Base-by-base conservation (phyloP, 805 yeast species). In the Spathaspora passalidarum region DNA sequence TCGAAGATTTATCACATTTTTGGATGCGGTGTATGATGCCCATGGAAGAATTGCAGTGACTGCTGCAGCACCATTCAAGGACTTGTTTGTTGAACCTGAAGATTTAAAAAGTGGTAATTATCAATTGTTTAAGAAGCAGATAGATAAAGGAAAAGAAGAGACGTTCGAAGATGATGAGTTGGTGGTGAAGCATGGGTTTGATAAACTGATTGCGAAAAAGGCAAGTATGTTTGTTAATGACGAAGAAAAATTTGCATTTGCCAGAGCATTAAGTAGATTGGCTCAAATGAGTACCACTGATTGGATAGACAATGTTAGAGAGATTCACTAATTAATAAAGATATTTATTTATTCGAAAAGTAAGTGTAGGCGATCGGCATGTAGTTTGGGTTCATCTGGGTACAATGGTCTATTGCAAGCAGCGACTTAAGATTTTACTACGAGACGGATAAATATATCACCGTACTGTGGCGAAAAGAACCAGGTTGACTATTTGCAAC, bases 161-260 rank as follows among this genome's bases (percentile, higher is more conserved):
- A 67, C 69, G 5, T 70, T 67, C 40, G 80, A 76, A 48, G 65
- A 79, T 46, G 88, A 82, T 55, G 82, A 79, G 19, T 65, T 87
- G 62, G 87, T 86, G 18, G 76, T 74, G n/a, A 76, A 82, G 49
- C 89, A 87, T 63, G 95, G 94, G 0, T 84, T 88, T 51, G 86
- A 84, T 53, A 78, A 81, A 49, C 81, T 81, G 50, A 72, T 86
- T 48, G 91, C 88, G 9, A 77, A 80, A 54, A 80, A 81, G 59
- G 86, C 90, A 1, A 60, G 81, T 54, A 79, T 87, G 79, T 92
- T 94, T 69, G 88, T 87, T 41, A 78, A 94, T 35, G 98, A 90
- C 65, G 99, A 92, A 65, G 99, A 92, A 68, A 80, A 85, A 63
- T 94, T 92, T 70, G 99, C 99, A 17, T 92, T 92, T 73, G 96